Conservation (phyloP, 495 filamentous ascomycete species). For the Emericellopsis terricola region DNA sequence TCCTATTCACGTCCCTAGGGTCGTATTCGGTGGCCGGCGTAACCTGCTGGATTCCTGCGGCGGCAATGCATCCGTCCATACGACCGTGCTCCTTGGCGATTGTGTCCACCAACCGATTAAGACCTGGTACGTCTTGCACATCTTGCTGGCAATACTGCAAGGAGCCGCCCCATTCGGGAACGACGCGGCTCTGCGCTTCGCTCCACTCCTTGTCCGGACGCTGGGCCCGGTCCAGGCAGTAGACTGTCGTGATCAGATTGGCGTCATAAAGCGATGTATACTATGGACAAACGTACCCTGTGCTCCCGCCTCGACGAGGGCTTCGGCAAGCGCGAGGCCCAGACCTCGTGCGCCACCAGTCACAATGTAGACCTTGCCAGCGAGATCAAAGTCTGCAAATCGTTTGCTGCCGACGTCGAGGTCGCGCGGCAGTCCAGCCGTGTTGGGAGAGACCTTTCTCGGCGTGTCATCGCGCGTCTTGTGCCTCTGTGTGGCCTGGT, state of each 20-base stretch:
- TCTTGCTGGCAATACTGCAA: constrained; percentile 47
- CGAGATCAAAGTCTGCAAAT: constrained; percentile 31
- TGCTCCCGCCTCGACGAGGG: constrained; percentile 50
- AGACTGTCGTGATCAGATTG: constrained; percentile 23
- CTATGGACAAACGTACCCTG: constrained; percentile 40
- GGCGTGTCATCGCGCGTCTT: no score
- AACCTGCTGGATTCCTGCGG: constrained; percentile 57
- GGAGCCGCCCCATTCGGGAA: constrained; percentile 29
- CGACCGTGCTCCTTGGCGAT: constrained; percentile 37
- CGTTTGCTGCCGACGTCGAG: constrained; percentile 9
- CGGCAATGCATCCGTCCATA: constrained; percentile 59
- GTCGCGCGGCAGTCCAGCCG: not conserved
- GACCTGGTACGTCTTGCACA: constrained; percentile 36
- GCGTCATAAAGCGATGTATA: not conserved
- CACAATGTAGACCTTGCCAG: constrained; percentile 38
- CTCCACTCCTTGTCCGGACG: constrained; percentile 30
- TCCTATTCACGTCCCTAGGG: constrained; percentile 43
- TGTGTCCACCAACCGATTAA: constrained; percentile 31
- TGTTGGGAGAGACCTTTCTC: no score
- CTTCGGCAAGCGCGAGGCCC: constrained; percentile 48
- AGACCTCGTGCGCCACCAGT: constrained; percentile 46
- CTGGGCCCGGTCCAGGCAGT: constrained; percentile 41
- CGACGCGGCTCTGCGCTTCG: constrained; percentile 27
- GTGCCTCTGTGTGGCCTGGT: no score
- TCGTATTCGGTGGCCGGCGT: constrained; percentile 52